These are phyloP conservation scores for Coprinopsis sp. DNA, from an alignment of 768 basidiomycete species.

Conservation along the genomic window DNA sequence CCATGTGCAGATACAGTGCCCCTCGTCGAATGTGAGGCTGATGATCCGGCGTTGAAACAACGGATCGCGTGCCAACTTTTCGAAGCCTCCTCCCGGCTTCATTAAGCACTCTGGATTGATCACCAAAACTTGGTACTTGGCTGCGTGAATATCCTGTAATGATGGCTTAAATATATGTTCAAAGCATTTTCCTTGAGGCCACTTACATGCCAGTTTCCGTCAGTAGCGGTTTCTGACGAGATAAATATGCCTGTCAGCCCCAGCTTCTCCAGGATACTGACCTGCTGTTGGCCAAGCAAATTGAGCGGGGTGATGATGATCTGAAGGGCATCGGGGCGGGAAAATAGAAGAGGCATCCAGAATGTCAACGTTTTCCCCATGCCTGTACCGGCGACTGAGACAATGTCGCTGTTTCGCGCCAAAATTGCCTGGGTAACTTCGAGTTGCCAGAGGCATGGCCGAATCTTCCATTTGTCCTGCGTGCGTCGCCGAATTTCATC, in stretches of 20 bases:
- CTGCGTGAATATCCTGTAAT: conserved; percentile 15
- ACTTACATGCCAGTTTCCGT: no score
- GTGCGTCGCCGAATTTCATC: no score
- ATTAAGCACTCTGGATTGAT: conserved; percentile 16
- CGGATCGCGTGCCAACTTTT: not conserved
- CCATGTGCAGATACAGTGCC: not conserved
- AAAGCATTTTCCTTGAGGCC: no score
- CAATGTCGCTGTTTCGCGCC: conserved; percentile 13
- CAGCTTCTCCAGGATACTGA: not conserved
- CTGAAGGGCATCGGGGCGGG: conserved; percentile 13
- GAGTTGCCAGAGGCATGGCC: no score
- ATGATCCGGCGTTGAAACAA: not conserved
- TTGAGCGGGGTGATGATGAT: conserved; percentile 18
- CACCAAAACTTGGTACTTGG: conserved; percentile 16
- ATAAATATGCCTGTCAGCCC: no score
- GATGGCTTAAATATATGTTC: conserved; percentile 2
- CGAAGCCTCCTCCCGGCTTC: not conserved
- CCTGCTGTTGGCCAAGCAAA: not conserved
- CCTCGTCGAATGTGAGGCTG: not conserved
- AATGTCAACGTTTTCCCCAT: conserved; percentile 29
- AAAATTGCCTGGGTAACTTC: no score
- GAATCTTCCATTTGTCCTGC: no score
- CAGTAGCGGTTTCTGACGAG: no score
- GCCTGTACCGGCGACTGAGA: conserved; percentile 24
- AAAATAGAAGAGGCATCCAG: conserved; percentile 26